Percentiles rank a stretch among this genome's conserved stretches.
Evolutionary conservation across 331 rosid species (phyloP).

Genomic region (Pyrus hybrid): DNA sequence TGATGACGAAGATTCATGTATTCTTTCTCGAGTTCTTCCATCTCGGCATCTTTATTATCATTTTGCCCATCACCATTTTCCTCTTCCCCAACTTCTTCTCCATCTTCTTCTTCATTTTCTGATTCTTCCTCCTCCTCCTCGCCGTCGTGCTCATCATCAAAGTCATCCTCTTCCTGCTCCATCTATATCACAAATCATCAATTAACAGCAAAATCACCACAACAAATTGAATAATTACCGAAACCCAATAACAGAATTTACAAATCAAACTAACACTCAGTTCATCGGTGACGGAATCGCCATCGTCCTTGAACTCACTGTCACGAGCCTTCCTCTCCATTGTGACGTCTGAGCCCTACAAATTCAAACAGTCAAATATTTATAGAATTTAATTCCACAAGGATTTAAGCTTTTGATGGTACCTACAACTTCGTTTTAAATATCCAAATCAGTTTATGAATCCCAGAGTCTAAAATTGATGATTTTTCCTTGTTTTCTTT

Average conservation of each 20-base stretch:
- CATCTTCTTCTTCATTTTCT: background rate
- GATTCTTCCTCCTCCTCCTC: conserved; percentile 13
- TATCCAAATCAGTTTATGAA: background rate
- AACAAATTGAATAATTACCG: too few relatives aligned
- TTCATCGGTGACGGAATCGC: conserved; percentile 24
- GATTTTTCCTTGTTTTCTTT: background rate
- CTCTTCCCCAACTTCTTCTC: conserved; percentile 15
- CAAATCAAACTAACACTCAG: conserved; percentile 20
- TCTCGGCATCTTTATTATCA: conserved; percentile 19
- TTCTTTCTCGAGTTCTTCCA: too few relatives aligned
- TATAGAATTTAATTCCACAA: background rate
- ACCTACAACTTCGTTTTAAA: background rate
- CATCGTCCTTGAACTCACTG: conserved; percentile 38
- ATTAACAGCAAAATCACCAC: background rate
- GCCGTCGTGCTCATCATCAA: conserved; percentile 6
- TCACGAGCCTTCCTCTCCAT: conserved; percentile 52
- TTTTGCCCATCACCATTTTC: conserved; percentile 19
- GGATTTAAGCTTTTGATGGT: background rate
- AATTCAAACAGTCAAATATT: background rate
- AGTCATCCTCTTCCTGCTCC: conserved; percentile 22
- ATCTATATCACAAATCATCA: conserved; percentile 27
- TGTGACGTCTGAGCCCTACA: conserved; percentile 7
- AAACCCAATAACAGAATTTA: background rate
- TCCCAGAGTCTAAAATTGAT: background rate
- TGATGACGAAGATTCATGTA: conserved; percentile 60